These are phyloP conservation scores for Dryadomyces sulphureus DNA, from an alignment of 2,329 filamentous ascomycete species.

Conservation along the genomic window DNA sequence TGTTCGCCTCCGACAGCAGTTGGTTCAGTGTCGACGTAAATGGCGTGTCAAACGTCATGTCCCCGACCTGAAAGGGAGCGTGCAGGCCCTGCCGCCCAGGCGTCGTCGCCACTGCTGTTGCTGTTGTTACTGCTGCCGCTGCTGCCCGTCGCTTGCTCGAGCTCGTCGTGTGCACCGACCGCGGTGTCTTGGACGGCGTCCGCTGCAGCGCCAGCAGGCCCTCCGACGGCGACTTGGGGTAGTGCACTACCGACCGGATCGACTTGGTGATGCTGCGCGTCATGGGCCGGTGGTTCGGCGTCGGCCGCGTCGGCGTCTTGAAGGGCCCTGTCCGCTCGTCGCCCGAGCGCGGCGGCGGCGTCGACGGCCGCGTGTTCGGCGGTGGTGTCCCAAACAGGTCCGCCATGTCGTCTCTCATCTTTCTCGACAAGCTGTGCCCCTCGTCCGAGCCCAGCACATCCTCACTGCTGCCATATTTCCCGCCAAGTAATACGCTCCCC, in stretches of 20 bases:
- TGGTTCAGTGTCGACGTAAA: slow-evolving; percentile 49
- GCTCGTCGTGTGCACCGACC: slow-evolving; percentile 17
- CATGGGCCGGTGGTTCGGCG: slow-evolving; percentile 44
- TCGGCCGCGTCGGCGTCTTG: slow-evolving; percentile 50
- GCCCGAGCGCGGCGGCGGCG: slow-evolving; percentile 20
- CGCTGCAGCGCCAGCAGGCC: slow-evolving; percentile 22
- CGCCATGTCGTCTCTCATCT: slow-evolving; percentile 18
- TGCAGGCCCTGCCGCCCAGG: slow-evolving; percentile 14
- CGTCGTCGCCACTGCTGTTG: background rate
- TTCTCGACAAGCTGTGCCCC: background rate
- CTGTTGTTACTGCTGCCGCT: slow-evolving; percentile 7
- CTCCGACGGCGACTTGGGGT: slow-evolving; percentile 28
- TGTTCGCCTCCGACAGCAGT: slow-evolving; percentile 42
- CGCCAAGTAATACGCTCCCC: slow-evolving; percentile 13
- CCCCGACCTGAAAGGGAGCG: slow-evolving; percentile 19
- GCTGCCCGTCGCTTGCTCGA: slow-evolving; percentile 22
- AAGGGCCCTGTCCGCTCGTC: slow-evolving; percentile 27
- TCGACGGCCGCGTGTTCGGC: slow-evolving; percentile 26
- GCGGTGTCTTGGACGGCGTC: slow-evolving; percentile 28
- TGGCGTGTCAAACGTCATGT: slow-evolving; percentile 33
- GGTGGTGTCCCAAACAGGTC: slow-evolving; percentile 52
- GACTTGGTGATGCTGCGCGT: slow-evolving; percentile 46
- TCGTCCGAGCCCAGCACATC: slow-evolving; percentile 3
- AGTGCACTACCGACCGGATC: slow-evolving; percentile 30
- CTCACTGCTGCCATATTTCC: slow-evolving; percentile 27